phyloP scores from a whole-genome alignment of 2,329 filamentous ascomycete species.

The Fusarium xylarioides region DNA sequence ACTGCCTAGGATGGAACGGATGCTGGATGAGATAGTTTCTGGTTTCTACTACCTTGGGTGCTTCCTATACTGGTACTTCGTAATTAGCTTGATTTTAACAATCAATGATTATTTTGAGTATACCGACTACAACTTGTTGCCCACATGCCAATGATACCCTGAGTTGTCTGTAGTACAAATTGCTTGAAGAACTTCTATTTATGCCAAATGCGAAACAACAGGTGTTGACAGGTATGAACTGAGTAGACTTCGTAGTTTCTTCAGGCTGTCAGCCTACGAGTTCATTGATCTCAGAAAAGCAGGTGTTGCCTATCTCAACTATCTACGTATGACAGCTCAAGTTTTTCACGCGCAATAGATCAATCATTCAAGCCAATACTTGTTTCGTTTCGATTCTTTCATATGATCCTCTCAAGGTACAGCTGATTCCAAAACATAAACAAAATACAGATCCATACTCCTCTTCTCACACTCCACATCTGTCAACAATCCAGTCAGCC shows the following conservation, averaged over 20 bases:
- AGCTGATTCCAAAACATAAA: too few relatives aligned
- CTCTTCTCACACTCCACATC: not conserved
- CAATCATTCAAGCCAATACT: not conserved
- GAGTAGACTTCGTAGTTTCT: not conserved
- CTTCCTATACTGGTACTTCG: not conserved
- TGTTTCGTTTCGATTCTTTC: not conserved
- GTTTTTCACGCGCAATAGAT: not conserved
- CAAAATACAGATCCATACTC: too few relatives aligned
- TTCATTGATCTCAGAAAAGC: not conserved
- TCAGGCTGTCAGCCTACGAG: accelerated
- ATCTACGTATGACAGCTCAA: too few relatives aligned
- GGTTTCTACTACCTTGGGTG: accelerated
- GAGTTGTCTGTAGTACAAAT: not conserved
- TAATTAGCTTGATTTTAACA: not conserved
- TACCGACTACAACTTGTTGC: accelerated
- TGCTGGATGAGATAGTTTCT: not conserved
- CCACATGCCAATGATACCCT: accelerated
- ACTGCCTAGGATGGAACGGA: not conserved
- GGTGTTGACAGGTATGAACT: not conserved
- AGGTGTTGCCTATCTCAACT: accelerated
- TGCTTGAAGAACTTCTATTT: not conserved
- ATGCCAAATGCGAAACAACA: not conserved
- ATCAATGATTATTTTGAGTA: not conserved
- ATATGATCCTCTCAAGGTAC: not conserved
- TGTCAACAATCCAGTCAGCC: not conserved